These are phyloP conservation scores for Linnemannia exigua DNA, from an alignment of 192 early-diverging fungal genomes.

Conservation along the genomic window DNA sequence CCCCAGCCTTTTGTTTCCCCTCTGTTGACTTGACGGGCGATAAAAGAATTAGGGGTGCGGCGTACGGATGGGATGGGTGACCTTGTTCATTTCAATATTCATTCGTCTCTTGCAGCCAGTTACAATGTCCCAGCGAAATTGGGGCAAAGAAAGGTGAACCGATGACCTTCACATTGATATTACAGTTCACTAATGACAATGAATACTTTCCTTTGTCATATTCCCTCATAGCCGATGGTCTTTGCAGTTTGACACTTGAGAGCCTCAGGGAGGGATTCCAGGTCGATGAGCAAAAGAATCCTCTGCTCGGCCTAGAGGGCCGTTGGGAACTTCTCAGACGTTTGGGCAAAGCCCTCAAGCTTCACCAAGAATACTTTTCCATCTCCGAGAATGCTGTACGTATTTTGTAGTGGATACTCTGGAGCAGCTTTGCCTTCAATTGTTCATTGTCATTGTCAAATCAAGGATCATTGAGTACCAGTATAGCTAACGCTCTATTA, in stretches of 20 bases:
- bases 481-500: not conserved
- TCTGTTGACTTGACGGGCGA: not conserved
- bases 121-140: not conserved
- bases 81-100: not conserved
- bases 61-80: not conserved
- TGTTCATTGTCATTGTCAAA: not conserved
- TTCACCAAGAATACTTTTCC: conserved; percentile 71
- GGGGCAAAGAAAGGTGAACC: not conserved
- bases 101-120: not conserved
- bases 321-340: conserved; percentile 77
- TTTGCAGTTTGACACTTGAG: conserved; percentile 65
- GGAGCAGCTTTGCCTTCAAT: too few relatives aligned
- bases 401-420: too few relatives aligned
- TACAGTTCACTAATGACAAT: not conserved
- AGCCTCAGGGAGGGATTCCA: conserved; percentile 80
- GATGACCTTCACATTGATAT: not conserved
- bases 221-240: conserved; percentile 59
- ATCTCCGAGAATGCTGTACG: conserved; percentile 52
- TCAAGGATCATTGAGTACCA: too few relatives aligned
- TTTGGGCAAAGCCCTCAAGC: conserved; percentile 70
- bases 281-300: conserved; percentile 76
- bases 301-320: conserved; percentile 84
- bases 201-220: not conserved
- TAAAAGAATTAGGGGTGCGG: not conserved
- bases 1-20: not conserved